Evolutionary conservation across 1,284 basidiomycete genomes (phyloP), one percentile per base, ranked within the genome.

Genomic region (Serendipita sp.): DNA sequence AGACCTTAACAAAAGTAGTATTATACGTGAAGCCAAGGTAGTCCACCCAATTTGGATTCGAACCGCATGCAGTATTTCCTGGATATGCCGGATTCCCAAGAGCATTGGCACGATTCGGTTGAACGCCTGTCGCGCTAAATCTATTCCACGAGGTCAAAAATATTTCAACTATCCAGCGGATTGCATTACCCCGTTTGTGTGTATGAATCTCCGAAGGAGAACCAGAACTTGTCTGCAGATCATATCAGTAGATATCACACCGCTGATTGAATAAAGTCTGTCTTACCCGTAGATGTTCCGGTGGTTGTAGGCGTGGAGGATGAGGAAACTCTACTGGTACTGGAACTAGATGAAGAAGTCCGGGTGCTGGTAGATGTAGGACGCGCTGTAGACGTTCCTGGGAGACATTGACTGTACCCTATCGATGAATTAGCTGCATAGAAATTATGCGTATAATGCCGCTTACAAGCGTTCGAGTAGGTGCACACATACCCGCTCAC

Each of bases 81-180:
- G 61, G 61, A 42, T 50, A 62, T 6, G 41, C 29, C 30, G 61
- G 61, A 47, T 62, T 62, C 6, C 61, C 61, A 15, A 61, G 32
- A 22, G 53, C 22, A 34, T 58, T 58, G 10, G 22, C n/a, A 8
- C 35, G 13, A 10, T 17, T 17, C 5, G 60, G 60, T n/a, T 61
- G 60, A 17, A 41, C 26, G 13, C 30, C 34, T 26, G 60, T 41
- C 8, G 29, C 47, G 29, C 17, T 22, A 15, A 49, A 49, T 22
- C 38, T 41, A 13, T 41, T 41, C 13, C 38, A 41, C 22, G 22
- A 3, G 13, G 38, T 41, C 13, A 41, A 13, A 41, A 13, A 41
- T 6, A 13, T 13, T 5, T 6, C 13, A 41, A 6, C 6, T 5
- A 6, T 13, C 38, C 5, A 41, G 13, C 5, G n/a, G 45, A n/a